Conservation (phyloP, 345 rosid genomes). For the Eucalyptus tenuipes region DNA sequence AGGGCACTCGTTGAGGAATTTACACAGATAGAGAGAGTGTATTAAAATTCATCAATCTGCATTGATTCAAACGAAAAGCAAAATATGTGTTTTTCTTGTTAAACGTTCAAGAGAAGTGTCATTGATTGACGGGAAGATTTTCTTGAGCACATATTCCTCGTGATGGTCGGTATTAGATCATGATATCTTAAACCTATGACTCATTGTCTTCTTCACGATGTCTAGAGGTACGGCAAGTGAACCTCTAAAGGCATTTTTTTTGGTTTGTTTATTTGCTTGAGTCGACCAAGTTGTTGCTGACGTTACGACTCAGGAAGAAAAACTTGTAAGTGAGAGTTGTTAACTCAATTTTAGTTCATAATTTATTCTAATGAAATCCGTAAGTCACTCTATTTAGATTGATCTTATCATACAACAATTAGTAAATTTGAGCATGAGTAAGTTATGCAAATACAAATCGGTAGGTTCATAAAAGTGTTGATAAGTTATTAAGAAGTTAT, state of each 20-base stretch:
- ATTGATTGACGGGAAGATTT: not conserved
- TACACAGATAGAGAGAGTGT: not conserved
- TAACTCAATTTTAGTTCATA: not conserved
- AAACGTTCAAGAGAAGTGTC: not conserved
- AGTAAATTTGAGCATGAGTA: not conserved
- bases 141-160: not conserved
- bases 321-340: not conserved
- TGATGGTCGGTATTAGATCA: not conserved
- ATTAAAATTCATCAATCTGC: not conserved
- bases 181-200: not conserved
- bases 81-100: not conserved
- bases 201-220: not conserved
- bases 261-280: not conserved
- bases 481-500: not conserved
- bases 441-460: not conserved
- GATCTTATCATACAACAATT: not conserved
- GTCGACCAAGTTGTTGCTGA: not conserved
- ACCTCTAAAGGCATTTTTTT: not conserved
- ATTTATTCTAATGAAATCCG: not conserved
- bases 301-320: not conserved
- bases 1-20: not conserved
- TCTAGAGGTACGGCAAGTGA: not conserved
- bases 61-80: not conserved
- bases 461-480: not conserved
- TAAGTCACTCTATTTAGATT: not conserved